Base-by-base conservation (phyloP, 106 monocot genomes). In the Cymbidium sinense region DNA sequence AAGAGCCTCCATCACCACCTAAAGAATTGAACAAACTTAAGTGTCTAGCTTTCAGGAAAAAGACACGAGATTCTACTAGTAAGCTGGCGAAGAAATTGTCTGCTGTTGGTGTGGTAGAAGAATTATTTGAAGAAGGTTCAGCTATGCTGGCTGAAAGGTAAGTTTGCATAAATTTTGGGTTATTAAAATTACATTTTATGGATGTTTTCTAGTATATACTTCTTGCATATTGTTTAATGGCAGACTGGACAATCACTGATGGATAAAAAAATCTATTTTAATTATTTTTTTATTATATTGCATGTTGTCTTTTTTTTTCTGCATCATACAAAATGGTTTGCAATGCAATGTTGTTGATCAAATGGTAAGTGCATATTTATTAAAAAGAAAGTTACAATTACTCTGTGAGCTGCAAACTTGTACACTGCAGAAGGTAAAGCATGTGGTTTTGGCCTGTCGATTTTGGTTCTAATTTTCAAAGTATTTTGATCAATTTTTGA, bases 111-210 rank as follows among this genome's bases (percentile, higher is more conserved):
- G 86, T 89, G 27, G 95, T 99, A 3, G 99, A 99, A 77, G 99
- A 99, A 76, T 69, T 99, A 77, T 99, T 99, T 81, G 99, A 99
- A 86, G 99, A 99, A 95, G 99, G 99, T 82, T 99, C 99, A 35
- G 99, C 99, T 21, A 99, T 95, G 92, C 89, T 99, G 36, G 84
- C 99, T 20, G 99, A 99, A 78, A 92, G 99, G 99, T 95, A 33
- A 41, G 78, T 75, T 44, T 35, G 19, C 1, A 19, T 74, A 6
- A 36, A 77, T 7, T 33, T 76, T 15, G 19, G 13, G 43, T 75
- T 12, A 43, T 75, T 75, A 50, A 27, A 29, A 12, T 23, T 15
- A 28, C 30, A 47, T 75, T 50, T 9, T 67, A 7, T 15, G 29
- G 1, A 33, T 67, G 8, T 67, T 31, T 67, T 67, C 2, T 29